Evolutionary conservation across 768 basidiomycete species (phyloP).

Genomic region (Lactarius sp.): DNA sequence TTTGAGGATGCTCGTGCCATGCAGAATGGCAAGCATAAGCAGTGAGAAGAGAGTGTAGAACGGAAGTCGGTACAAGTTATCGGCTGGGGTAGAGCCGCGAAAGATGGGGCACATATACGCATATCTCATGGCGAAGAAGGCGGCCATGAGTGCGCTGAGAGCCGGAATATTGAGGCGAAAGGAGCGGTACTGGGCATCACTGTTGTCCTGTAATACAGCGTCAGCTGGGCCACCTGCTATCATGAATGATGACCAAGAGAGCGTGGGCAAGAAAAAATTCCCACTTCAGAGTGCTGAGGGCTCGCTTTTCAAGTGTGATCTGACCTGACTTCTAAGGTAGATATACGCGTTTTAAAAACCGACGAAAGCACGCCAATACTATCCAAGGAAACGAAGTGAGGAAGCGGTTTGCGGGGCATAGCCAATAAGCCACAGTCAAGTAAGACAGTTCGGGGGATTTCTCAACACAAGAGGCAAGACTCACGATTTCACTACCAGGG

Average conservation of each 20-base stretch:
- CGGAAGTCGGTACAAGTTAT: constrained; percentile 41
- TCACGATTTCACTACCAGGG: constrained; percentile 68
- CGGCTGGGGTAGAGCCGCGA: constrained; percentile 29
- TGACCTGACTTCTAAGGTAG: not conserved
- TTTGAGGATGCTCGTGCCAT: constrained; percentile 79
- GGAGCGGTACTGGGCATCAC: constrained; percentile 84
- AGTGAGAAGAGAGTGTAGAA: constrained; percentile 60
- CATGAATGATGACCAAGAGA: not conserved
- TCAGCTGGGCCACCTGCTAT: not conserved
- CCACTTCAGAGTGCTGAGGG: too few relatives aligned
- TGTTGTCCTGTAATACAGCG: constrained; percentile 64
- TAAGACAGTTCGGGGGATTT: not conserved
- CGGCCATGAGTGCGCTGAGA: constrained; percentile 45
- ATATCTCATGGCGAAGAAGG: constrained; percentile 55
- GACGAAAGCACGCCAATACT: not conserved
- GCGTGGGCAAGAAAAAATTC: not conserved
- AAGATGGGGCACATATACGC: constrained; percentile 38
- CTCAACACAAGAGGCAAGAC: not conserved
- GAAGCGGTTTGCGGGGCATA: not conserved
- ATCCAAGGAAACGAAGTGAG: not conserved
- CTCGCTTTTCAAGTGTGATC: too few relatives aligned
- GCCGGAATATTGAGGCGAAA: constrained; percentile 78
- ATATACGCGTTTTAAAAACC: not conserved
- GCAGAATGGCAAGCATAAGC: constrained; percentile 63
- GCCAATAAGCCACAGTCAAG: not conserved